Evolutionary conservation across 2,329 filamentous ascomycete genomes (phyloP).

Genomic region (Iodosphaeria phyllophila): DNA sequence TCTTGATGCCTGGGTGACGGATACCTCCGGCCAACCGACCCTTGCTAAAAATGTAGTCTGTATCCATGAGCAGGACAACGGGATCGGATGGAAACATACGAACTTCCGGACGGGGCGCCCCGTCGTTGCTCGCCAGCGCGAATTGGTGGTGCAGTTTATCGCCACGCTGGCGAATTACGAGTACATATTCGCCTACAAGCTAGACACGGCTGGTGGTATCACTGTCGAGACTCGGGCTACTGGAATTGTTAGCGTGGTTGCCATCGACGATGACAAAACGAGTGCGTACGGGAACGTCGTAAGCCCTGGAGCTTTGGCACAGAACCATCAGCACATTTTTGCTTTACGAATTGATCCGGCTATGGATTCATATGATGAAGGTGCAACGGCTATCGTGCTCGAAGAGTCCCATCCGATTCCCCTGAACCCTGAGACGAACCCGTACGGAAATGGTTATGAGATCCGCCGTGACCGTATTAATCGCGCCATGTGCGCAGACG

Average conservation of each 20-base stretch:
- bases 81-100: slow-evolving; percentile 53
- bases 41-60: slow-evolving; percentile 42
- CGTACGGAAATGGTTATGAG: slow-evolving; percentile 41
- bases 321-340: slow-evolving; percentile 53
- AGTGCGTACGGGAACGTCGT: slow-evolving; percentile 45
- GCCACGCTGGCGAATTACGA: slow-evolving; percentile 55
- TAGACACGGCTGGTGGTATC: slow-evolving; percentile 44
- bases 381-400: slow-evolving; percentile 11
- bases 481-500: slow-evolving; percentile 27
- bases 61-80: slow-evolving; percentile 50
- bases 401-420: slow-evolving; percentile 13
- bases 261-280: slow-evolving; percentile 31
- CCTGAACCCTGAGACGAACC: slow-evolving; percentile 33
- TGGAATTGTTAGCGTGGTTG: slow-evolving; percentile 48
- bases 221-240: slow-evolving; percentile 44
- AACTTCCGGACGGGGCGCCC: slow-evolving; percentile 46
- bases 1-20: slow-evolving; percentile 29
- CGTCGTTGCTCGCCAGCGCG: slow-evolving; percentile 39
- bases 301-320: slow-evolving; percentile 39
- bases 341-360: slow-evolving; percentile 44
- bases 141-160: slow-evolving; percentile 49
- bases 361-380: slow-evolving; percentile 21
- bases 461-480: slow-evolving; percentile 27
- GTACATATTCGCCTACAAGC: slow-evolving; percentile 46
- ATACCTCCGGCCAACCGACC: slow-evolving; percentile 32